phyloP scores from a whole-genome alignment of 2,329 filamentous ascomycete species.

The Cordyceps fumosorosea region DNA sequence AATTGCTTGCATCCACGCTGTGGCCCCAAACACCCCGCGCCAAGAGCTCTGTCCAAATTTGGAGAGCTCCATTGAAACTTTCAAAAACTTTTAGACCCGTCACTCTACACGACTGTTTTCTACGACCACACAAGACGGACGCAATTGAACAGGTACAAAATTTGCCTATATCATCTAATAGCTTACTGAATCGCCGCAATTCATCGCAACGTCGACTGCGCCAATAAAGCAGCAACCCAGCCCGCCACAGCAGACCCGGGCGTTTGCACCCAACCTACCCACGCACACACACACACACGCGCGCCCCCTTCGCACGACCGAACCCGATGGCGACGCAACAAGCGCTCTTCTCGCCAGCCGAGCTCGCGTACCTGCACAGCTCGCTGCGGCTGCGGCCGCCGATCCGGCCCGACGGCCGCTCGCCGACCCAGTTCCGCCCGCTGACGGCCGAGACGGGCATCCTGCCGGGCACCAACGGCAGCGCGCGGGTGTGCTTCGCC shows the following conservation, averaged over 20 bases:
- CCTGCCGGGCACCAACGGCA: conserved; percentile 83
- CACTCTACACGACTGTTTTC: neutral
- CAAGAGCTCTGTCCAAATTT: neutral
- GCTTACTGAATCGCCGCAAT: neutral
- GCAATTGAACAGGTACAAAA: neutral
- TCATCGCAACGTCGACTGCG: neutral
- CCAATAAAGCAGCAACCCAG: neutral
- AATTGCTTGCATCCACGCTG: neutral
- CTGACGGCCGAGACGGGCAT: conserved; percentile 86
- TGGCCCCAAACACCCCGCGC: neutral
- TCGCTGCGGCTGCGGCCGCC: conserved; percentile 77
- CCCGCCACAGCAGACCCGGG: too few relatives aligned
- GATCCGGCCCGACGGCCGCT: conserved; percentile 81
- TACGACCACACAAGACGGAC: neutral
- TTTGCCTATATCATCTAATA: neutral
- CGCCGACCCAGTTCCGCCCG: conserved; percentile 80
- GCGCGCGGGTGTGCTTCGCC: conserved; percentile 85
- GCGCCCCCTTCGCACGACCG: neutral
- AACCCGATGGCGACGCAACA: conserved; percentile 57
- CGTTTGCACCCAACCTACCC: neutral
- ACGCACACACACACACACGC: neutral
- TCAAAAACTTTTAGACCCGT: conserved; percentile 8
- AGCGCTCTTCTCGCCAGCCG: conserved; percentile 82
- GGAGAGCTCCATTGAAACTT: conserved; percentile 11
- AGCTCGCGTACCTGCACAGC: conserved; percentile 89